Conservation (phyloP, 169 alveolate species). For the Cryptosporidium viatorum region DNA sequence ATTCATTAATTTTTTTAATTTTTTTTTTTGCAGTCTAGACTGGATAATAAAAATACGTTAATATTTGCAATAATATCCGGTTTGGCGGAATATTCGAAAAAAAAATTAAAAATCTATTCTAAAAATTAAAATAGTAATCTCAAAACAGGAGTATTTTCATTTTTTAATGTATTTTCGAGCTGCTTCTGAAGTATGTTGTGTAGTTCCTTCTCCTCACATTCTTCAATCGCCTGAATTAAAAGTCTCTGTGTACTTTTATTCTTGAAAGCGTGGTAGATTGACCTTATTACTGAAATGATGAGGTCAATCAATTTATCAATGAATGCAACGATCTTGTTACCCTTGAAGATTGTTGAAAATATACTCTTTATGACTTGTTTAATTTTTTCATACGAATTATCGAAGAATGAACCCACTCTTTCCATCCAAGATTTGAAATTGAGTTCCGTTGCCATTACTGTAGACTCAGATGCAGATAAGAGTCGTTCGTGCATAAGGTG, state of each 20-base stretch:
- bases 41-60: slow-evolving; percentile 1
- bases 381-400: slow-evolving; percentile 38
- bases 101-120: slow-evolving; percentile 2
- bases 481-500: slow-evolving; percentile 22
- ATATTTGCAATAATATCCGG: slow-evolving; percentile 17
- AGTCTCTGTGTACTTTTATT: slow-evolving; percentile 60
- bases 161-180: slow-evolving; percentile 27
- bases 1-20: neutral
- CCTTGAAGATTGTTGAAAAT: slow-evolving; percentile 33
- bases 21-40: slow-evolving; percentile 5
- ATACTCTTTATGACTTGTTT: slow-evolving; percentile 27
- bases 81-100: slow-evolving; percentile 22
- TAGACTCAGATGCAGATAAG: slow-evolving; percentile 25
- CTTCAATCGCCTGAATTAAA: slow-evolving; percentile 42
- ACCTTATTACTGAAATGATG: slow-evolving; percentile 30
- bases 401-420: slow-evolving; percentile 50
- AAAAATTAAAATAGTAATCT: slow-evolving; percentile 21
- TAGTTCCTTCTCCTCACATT: slow-evolving; percentile 18
- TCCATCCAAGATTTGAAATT: slow-evolving; percentile 58
- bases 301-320: slow-evolving; percentile 49
- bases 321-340: slow-evolving; percentile 34
- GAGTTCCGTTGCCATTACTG: slow-evolving; percentile 38
- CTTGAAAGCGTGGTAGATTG: slow-evolving; percentile 40
- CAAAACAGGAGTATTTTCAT: neutral
- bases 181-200: slow-evolving; percentile 23